Evolutionary conservation across 768 basidiomycete genomes (phyloP).

Genomic region (Termitomyces sp.): DNA sequence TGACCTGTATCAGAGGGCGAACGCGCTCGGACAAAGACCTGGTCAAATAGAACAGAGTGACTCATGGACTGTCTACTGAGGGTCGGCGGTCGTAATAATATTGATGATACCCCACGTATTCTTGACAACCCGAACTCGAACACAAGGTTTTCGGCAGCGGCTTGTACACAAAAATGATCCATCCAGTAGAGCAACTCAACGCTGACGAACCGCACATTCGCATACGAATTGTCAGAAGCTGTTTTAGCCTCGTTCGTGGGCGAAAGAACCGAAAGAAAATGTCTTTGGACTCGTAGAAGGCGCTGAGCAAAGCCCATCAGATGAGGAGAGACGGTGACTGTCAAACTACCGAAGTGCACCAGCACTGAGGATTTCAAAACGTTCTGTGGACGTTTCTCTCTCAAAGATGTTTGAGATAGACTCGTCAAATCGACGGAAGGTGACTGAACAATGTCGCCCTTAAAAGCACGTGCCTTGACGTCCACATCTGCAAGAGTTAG

Average conservation of each 20-base stretch:
- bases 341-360: slow-evolving; percentile 35
- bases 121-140: slow-evolving; percentile 51
- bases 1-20: slow-evolving; percentile 37
- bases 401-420: slow-evolving; percentile 43
- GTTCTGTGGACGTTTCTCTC: slow-evolving; percentile 24
- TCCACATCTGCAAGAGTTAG: slow-evolving; percentile 27
- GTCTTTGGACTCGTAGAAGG: slow-evolving; percentile 44
- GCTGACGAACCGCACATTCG: slow-evolving; percentile 11
- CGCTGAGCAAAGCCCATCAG: slow-evolving; percentile 57
- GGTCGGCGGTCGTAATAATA: slow-evolving; percentile 24
- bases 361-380: slow-evolving; percentile 28
- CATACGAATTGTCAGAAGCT: not conserved
- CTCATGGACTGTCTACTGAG: slow-evolving; percentile 39
- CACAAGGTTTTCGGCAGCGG: slow-evolving; percentile 65
- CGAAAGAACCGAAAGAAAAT: slow-evolving; percentile 19
- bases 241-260: slow-evolving; percentile 6
- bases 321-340: slow-evolving; percentile 46
- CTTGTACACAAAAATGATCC: slow-evolving; percentile 45
- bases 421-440: slow-evolving; percentile 16
- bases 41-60: slow-evolving; percentile 42
- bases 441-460: slow-evolving; percentile 19
- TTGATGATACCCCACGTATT: slow-evolving; percentile 32
- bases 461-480: slow-evolving; percentile 18
- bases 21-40: slow-evolving; percentile 54
- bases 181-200: slow-evolving; percentile 38